Evolutionary conservation across 176 grass and related monocot species (phyloP).

Genomic region (Thinopyrum elongatum): DNA sequence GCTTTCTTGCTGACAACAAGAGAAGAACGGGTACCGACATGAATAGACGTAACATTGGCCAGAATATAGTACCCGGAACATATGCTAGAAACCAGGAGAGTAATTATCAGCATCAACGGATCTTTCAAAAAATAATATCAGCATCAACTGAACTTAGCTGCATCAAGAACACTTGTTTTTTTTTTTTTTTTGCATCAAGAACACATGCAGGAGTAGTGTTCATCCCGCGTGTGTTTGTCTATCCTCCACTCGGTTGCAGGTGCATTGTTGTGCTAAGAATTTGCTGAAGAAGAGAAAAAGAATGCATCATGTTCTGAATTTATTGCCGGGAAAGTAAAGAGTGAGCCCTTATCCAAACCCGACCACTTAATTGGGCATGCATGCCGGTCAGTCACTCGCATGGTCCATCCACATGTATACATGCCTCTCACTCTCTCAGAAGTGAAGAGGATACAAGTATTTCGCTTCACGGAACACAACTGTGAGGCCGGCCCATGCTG

Average conservation of each 20-base stretch:
- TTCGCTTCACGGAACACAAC: slow-evolving; percentile 30
- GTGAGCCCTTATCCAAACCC: slow-evolving; percentile 5
- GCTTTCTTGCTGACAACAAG: neutral
- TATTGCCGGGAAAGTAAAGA: neutral
- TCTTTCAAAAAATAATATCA: too few species aligned
- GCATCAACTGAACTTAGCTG: neutral
- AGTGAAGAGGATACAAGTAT: neutral
- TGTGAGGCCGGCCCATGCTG: slow-evolving; percentile 43
- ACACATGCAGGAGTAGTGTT: neutral
- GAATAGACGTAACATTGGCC: neutral
- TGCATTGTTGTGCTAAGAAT: neutral
- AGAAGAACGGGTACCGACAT: neutral
- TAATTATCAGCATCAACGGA: neutral
- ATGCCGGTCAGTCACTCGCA: slow-evolving; percentile 27
- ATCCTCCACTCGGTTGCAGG: slow-evolving; percentile 21
- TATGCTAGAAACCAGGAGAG: too few species aligned
- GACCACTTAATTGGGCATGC: slow-evolving; percentile 4
- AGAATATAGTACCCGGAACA: neutral
- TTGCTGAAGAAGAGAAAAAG: neutral
- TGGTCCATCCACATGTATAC: neutral
- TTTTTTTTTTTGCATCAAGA: slow-evolving; percentile 31
- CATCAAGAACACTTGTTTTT: slow-evolving; percentile 17
- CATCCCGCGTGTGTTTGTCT: neutral
- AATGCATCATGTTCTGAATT: neutral
- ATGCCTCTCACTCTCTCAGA: slow-evolving; percentile 19